phyloP scores from a whole-genome alignment of 2,329 filamentous ascomycete species.

The Colletotrichum australisinense region DNA sequence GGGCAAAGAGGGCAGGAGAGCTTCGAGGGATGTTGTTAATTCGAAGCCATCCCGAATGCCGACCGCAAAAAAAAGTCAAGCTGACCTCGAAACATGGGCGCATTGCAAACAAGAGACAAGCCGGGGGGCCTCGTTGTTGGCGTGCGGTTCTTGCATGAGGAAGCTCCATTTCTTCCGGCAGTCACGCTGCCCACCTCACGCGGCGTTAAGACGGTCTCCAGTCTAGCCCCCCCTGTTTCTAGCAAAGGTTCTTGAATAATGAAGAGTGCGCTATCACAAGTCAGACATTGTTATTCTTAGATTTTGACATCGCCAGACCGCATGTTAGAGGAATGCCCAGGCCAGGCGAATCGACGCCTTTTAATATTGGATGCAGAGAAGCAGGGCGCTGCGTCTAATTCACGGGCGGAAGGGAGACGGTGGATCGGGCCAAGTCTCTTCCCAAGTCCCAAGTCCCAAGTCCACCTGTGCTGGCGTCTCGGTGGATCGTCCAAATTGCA shows the following conservation, averaged over 20 bases:
- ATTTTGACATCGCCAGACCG: background rate
- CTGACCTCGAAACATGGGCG: background rate
- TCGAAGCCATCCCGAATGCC: background rate
- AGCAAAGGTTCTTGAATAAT: background rate
- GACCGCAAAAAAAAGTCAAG: background rate
- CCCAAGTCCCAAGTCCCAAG: background rate
- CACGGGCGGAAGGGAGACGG: slow-evolving; percentile 16
- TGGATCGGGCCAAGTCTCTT: slow-evolving; percentile 6
- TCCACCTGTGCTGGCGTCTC: slow-evolving; percentile 12
- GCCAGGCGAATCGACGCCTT: slow-evolving; percentile 8
- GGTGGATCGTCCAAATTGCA: slow-evolving; percentile 26
- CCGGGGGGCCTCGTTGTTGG: background rate
- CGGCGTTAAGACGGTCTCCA: slow-evolving; percentile 15
- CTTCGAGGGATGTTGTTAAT: background rate
- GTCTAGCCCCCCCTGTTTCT: slow-evolving; percentile 17
- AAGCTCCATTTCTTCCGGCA: slow-evolving; percentile 26
- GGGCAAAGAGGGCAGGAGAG: background rate
- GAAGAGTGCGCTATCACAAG: background rate
- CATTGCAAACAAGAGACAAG: background rate
- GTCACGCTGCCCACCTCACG: slow-evolving; percentile 28
- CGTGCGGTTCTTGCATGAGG: slow-evolving; percentile 11
- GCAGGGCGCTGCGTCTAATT: slow-evolving; percentile 1
- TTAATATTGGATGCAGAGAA: background rate
- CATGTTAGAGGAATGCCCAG: slow-evolving; percentile 12
- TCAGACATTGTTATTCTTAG: slow-evolving; percentile 23